phyloP scores from a whole-genome alignment of 148 eudicot species.

The Amaranthus palmeri region DNA sequence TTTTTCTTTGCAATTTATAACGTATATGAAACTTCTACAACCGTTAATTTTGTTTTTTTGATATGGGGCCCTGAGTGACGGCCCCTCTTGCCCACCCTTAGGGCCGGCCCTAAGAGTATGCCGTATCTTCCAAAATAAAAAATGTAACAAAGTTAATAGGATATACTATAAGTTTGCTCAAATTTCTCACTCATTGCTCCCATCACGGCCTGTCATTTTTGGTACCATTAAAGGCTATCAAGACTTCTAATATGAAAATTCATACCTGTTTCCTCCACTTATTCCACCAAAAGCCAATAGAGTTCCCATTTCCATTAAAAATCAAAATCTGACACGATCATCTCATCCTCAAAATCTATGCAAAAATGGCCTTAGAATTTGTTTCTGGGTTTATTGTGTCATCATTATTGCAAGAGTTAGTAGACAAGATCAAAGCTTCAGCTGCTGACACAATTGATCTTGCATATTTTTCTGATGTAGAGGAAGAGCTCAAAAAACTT shows the following conservation, averaged over 20 bases:
- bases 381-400: conserved; percentile 14
- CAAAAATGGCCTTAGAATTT: conserved; percentile 19
- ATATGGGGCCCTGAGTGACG: too few relatives aligned
- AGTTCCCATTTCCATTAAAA: too few relatives aligned
- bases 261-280: background rate
- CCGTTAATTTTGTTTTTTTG: too few relatives aligned
- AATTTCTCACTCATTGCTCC: background rate
- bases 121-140: too few relatives aligned
- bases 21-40: too few relatives aligned
- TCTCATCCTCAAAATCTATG: too few relatives aligned
- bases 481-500: conserved; percentile 12
- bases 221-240: background rate
- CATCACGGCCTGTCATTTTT: background rate
- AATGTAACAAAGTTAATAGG: background rate
- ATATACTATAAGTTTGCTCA: background rate
- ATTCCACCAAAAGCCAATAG: background rate
- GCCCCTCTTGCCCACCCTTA: too few relatives aligned
- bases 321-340: too few relatives aligned
- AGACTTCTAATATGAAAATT: background rate
- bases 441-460: conserved; percentile 7
- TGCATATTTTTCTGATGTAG: conserved; percentile 13
- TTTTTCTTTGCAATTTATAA: too few relatives aligned
- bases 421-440: conserved; percentile 18
- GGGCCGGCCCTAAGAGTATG: too few relatives aligned
- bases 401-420: conserved; percentile 16